These are phyloP conservation scores for Calonectria henricotiae DNA, from an alignment of 2,329 filamentous ascomycete species.

Conservation along the genomic window DNA sequence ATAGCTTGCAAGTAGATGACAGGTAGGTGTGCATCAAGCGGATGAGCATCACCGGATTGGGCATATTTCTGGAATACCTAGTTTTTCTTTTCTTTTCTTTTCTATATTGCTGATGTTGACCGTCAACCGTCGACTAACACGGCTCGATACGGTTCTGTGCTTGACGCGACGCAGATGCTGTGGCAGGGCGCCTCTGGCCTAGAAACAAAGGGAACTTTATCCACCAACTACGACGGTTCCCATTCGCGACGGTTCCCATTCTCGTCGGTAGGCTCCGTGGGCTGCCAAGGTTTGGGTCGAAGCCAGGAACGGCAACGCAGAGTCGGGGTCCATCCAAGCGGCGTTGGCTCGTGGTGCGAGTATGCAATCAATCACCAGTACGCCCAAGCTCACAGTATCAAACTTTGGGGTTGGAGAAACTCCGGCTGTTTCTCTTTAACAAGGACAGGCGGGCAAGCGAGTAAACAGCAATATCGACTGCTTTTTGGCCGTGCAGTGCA, in stretches of 20 bases:
- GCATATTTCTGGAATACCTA: slow-evolving; percentile 15
- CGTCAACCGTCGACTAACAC: slow-evolving; percentile 29
- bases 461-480: slow-evolving; percentile 9
- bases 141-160: slow-evolving; percentile 26
- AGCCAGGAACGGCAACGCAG: slow-evolving; percentile 21
- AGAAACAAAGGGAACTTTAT: slow-evolving; percentile 20
- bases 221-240: slow-evolving; percentile 23
- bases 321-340: slow-evolving; percentile 1
- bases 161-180: slow-evolving; percentile 22
- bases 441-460: slow-evolving; percentile 18
- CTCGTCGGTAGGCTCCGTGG: slow-evolving; percentile 30
- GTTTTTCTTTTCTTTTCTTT: not conserved
- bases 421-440: slow-evolving; percentile 16
- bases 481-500: slow-evolving; percentile 5
- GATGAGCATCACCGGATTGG: slow-evolving; percentile 22
- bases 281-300: slow-evolving; percentile 30
- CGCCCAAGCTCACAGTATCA: slow-evolving; percentile 7
- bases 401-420: slow-evolving; percentile 20
- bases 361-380: slow-evolving; percentile 12
- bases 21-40: slow-evolving; percentile 17
- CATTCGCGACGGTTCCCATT: slow-evolving; percentile 21
- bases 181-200: slow-evolving; percentile 26
- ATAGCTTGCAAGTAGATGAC: slow-evolving; percentile 12
- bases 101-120: not conserved
- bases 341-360: slow-evolving; percentile 13